Percentiles rank a stretch among this genome's conserved stretches.
These are phyloP conservation scores for Andrographis paniculata DNA, from an alignment of 305 asterid species.

Conservation along the genomic window DNA sequence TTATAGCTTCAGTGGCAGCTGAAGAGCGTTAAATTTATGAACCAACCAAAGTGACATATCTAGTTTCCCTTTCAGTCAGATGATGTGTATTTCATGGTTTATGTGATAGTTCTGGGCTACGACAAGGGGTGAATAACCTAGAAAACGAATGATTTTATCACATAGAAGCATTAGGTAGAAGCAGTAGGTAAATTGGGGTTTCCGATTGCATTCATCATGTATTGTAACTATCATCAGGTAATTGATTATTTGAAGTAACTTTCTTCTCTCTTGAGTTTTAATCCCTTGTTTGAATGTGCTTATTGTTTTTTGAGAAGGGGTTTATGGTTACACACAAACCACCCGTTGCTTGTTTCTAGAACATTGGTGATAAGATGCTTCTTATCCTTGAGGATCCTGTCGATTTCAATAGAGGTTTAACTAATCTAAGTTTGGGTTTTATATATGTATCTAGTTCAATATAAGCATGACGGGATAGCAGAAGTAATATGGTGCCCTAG, in stretches of 20 bases:
- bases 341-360: slow-evolving; percentile 10
- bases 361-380: slow-evolving; percentile 4
- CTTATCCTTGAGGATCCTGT: slow-evolving; percentile 1
- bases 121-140: not conserved
- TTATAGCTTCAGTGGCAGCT: slow-evolving; percentile 15
- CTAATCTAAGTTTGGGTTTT: slow-evolving; percentile 11
- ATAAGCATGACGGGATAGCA: slow-evolving; percentile 2
- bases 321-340: slow-evolving; percentile 9
- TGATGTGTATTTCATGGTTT: slow-evolving; percentile 11
- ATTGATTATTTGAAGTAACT: slow-evolving; percentile 3
- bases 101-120: not conserved
- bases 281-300: not conserved
- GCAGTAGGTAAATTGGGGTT: not conserved
- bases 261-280: slow-evolving; percentile 5
- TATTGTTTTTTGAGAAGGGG: slow-evolving; percentile 12
- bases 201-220: slow-evolving; percentile 9
- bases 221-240: slow-evolving; percentile 3
- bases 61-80: slow-evolving; percentile 7
- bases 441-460: slow-evolving; percentile 15
- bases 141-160: slow-evolving; percentile 1
- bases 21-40: slow-evolving; percentile 15
- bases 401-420: slow-evolving; percentile 5
- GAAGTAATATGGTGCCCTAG: not conserved
- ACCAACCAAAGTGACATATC: slow-evolving; percentile 7
- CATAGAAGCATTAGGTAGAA: slow-evolving; percentile 7